Base-by-base conservation (phyloP, 2,329 filamentous ascomycete species). In the Karstenula rhodostoma region DNA sequence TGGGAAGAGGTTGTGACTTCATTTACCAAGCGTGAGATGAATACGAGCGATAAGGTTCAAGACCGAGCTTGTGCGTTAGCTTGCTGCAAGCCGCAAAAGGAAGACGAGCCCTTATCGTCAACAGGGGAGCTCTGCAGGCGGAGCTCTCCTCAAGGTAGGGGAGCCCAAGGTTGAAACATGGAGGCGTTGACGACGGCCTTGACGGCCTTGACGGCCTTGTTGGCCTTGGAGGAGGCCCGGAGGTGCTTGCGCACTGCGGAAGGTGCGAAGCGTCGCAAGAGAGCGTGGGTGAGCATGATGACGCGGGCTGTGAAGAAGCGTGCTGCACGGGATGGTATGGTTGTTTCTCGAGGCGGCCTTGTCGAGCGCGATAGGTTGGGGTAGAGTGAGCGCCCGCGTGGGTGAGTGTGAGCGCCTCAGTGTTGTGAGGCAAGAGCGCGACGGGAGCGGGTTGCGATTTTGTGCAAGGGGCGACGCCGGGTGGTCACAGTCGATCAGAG, bases 1-100 rank as follows among this genome's bases (percentile, higher is more conserved):
- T n/a, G n/a, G 42, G n/a, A 22, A 22, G 13, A 44, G 42, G 42
- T 13, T 44, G 19, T 44, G 42, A 23, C 42, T 44, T 44, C 19
- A 44, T 44, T 23, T 44, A 22, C 19, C 19, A 44, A 12, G 42
- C n/a, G 3, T 19, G 37, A 40, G 37, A 19, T n/a, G 37, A 19
- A 40, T 40, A 40, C 37, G 37, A 40, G 37, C 37, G 37, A 40
- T 32, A 32, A 32, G 29, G 29, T 40, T n/a, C 17, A 22, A 19
- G 19, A 44, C 42, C 42, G 42, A 44, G 19, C 7, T 23, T 23
- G 42, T 22, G 19, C 42, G 42, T 44, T 44, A 23, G 42, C 42
- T 23, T 44, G 42, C 42, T 27, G 44, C 15, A 47, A 47, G 44
- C 44, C 44, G 44, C 44, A 27, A 47, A 44, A 23, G 19, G 42